Conservation (phyloP, 2,329 filamentous ascomycete species). For the Ophiostoma populinum region DNA sequence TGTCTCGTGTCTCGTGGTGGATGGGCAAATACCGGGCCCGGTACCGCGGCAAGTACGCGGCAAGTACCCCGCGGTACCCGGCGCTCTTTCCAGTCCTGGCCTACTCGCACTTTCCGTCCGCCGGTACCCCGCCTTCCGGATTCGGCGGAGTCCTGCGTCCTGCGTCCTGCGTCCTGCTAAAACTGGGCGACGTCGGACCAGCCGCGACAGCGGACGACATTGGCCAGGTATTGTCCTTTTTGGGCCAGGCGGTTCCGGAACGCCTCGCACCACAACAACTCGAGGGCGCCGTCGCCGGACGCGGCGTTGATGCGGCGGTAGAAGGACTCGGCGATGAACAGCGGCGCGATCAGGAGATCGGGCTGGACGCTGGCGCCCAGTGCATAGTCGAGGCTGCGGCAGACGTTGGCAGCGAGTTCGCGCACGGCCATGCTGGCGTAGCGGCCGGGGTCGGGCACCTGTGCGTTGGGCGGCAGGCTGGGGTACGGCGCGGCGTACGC, state of each 20-base stretch:
- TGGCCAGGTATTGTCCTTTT: slow-evolving; percentile 25
- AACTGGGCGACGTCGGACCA: slow-evolving; percentile 20
- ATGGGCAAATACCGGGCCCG: too few species aligned
- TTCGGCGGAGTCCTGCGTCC: too few species aligned
- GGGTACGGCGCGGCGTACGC: slow-evolving; percentile 23
- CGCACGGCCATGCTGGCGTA: slow-evolving; percentile 20
- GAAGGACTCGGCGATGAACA: slow-evolving; percentile 25
- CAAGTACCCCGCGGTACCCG: too few species aligned
- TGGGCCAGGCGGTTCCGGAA: slow-evolving; percentile 23
- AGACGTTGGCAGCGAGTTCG: slow-evolving; percentile 30
- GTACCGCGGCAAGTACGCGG: too few species aligned
- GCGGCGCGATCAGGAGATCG: slow-evolving; percentile 26
- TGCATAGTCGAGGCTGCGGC: slow-evolving; percentile 31
- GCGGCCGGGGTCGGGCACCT: slow-evolving; percentile 21
- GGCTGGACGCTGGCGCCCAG: slow-evolving; percentile 27
- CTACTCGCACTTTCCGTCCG: too few species aligned
- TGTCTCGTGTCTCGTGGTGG: too few species aligned
- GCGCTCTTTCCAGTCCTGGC: too few species aligned
- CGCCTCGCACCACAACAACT: slow-evolving; percentile 29
- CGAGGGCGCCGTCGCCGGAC: slow-evolving; percentile 25
- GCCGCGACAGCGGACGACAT: slow-evolving; percentile 20
- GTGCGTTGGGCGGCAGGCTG: slow-evolving; percentile 16
- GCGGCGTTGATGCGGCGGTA: slow-evolving; percentile 22
- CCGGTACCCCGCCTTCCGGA: too few species aligned
- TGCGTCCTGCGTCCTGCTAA: too few species aligned